phyloP scores from a whole-genome alignment of 1,139 yeast species.

The Candida frijolesensis region DNA sequence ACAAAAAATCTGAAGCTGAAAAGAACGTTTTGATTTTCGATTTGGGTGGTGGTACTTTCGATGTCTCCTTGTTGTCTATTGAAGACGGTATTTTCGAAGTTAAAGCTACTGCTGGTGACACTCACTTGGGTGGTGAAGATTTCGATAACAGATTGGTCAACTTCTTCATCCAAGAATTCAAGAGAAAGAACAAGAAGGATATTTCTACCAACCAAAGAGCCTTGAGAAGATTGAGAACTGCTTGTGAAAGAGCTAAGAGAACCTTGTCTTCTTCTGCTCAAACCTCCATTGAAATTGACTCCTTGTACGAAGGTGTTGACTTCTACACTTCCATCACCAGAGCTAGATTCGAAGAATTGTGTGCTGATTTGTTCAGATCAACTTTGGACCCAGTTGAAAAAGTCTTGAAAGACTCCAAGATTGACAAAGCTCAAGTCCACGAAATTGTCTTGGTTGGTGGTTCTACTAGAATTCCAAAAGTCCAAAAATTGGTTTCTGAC shows the following conservation, averaged over 20 bases:
- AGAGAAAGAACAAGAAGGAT: constrained; percentile 94
- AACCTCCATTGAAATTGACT: constrained; percentile 95
- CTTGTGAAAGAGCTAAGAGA: constrained; percentile 99
- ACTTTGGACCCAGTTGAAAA: constrained; percentile 97
- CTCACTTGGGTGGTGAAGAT: constrained; percentile 96
- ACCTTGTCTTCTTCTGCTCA: constrained; percentile 95
- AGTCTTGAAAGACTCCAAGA: constrained; percentile 93
- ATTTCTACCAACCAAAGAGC: constrained; percentile 92
- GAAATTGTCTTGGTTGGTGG: constrained; percentile 99
- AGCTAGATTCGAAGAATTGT: constrained; percentile 98
- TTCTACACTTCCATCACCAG: constrained; percentile 95
- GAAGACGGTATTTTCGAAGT: constrained; percentile 98
- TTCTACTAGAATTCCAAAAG: constrained; percentile 99
- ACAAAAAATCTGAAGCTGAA: constrained; percentile 68
- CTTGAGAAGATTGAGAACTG: constrained; percentile 96
- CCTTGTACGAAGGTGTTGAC: constrained; percentile 94
- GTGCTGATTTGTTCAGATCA: constrained; percentile 93
- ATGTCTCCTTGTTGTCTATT: constrained; percentile 74
- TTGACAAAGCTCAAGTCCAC: constrained; percentile 83
- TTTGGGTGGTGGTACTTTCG: constrained; percentile 56
- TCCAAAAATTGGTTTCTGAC: constrained; percentile 95
- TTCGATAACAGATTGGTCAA: constrained; percentile 57
- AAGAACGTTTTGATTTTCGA: constrained; percentile 60
- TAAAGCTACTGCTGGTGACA: constrained; percentile 98
- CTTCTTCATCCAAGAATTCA: constrained; percentile 91